A percentile compares a stretch with the other conserved stretches of the same genome.
phyloP scores from a whole-genome alignment of 768 basidiomycete species.

The Suillus cothurnatus region DNA sequence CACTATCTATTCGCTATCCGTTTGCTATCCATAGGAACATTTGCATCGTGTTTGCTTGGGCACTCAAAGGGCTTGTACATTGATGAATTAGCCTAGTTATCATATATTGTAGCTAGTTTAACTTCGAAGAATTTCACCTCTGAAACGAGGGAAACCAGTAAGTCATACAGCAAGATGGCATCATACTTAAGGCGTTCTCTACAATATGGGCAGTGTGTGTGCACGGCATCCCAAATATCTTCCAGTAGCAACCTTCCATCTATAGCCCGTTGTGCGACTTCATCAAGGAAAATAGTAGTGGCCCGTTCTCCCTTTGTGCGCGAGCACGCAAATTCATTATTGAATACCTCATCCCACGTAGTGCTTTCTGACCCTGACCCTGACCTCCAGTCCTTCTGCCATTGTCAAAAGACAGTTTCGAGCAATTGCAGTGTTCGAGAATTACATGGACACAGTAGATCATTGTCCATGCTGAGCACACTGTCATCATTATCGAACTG shows the following conservation, averaged over 20 bases:
- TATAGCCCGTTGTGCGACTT: background rate
- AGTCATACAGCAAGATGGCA: background rate
- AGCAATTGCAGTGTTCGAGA: no score
- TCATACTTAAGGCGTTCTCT: background rate
- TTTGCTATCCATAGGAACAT: no score
- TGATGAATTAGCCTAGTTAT: no score
- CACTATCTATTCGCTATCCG: background rate
- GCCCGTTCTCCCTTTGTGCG: background rate
- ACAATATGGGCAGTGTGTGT: background rate
- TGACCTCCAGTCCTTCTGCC: no score
- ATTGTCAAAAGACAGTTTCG: no score
- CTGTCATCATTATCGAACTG: no score
- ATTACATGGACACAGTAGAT: no score
- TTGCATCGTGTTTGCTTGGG: no score
- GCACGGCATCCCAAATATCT: background rate
- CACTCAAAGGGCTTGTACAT: no score
- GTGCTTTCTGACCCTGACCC: background rate
- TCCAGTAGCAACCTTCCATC: background rate
- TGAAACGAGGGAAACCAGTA: background rate
- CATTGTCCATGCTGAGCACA: no score
- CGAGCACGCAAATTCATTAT: background rate
- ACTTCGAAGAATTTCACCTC: conserved; percentile 6
- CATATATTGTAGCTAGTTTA: conserved; percentile 4
- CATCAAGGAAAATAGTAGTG: background rate
- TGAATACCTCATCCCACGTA: background rate